Base-by-base conservation (phyloP, 2,329 filamentous ascomycete genomes). In the Nemania sp. region DNA sequence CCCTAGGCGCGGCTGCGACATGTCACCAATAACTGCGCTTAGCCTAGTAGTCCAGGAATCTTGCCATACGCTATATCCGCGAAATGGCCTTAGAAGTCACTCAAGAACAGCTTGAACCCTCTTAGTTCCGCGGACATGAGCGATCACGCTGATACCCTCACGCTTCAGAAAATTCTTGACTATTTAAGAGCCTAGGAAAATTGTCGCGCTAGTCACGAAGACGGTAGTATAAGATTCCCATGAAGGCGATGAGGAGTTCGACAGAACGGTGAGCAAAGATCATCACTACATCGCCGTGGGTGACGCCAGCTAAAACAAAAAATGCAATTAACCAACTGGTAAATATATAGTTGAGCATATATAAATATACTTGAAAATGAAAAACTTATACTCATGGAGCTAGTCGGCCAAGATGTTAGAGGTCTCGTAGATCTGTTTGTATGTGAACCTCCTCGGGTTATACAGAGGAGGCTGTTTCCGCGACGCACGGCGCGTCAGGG, bases 251-350 rank as follows among this genome's bases (percentile, higher is more conserved):
- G 51, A 88, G 83, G 85, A 89, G 79, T 29, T 88, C 86, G 38
- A 97, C 94, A 64, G 89, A 89, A 66, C 94, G 89, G 80, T 97
- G 88, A 64, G 93, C 93, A 77, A 90, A 98, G 70, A 96, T 92
- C 93, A 97, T 97, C 75, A 97, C 93, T 2, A 97, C 94, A 77
- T 98, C 94, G 8, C 93, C 94, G 73, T 89, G 85, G 67, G 89
- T 85, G 70, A 93, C 85, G 66, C 94, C 94, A 74, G 89, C 86
- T n/a, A n/a, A n/a, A n/a, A n/a, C n/a, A n/a, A n/a, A n/a, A n/a
- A n/a, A n/a, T n/a, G n/a, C n/a, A n/a, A n/a, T n/a, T n/a, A n/a
- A n/a, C n/a, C n/a, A n/a, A n/a, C n/a, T n/a, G n/a, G n/a, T n/a
- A n/a, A n/a, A n/a, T n/a, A n/a, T n/a, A n/a, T n/a, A n/a, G n/a